Conservation (phyloP, 768 basidiomycete genomes). For the Baorangia bicolor region DNA sequence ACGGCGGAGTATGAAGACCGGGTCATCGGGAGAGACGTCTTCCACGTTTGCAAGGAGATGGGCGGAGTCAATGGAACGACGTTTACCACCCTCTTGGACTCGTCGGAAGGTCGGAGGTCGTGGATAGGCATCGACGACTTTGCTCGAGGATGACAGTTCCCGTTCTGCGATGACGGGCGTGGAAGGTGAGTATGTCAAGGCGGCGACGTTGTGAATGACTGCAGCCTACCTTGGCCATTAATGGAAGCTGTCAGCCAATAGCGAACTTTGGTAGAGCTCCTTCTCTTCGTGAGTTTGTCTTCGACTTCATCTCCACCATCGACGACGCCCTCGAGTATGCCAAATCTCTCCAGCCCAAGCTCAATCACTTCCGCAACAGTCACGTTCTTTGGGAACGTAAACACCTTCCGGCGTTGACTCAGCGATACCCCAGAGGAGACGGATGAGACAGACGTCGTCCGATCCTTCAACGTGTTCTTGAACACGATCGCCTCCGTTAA, state of each 20-base stretch:
- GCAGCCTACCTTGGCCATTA: slow-evolving; percentile 60
- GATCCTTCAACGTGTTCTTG: slow-evolving; percentile 65
- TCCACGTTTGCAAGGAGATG: slow-evolving; percentile 66
- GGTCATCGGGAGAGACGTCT: slow-evolving; percentile 81
- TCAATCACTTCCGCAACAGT: slow-evolving; percentile 98
- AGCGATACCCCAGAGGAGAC: slow-evolving; percentile 56
- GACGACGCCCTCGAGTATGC: slow-evolving; percentile 95
- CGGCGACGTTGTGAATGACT: not conserved
- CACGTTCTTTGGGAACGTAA: slow-evolving; percentile 91
- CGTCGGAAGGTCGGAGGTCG: slow-evolving; percentile 71
- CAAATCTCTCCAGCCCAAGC: slow-evolving; percentile 87
- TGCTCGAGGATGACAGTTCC: slow-evolving; percentile 75
- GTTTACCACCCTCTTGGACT: slow-evolving; percentile 57
- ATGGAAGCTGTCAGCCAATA: slow-evolving; percentile 70
- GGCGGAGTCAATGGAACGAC: slow-evolving; percentile 84
- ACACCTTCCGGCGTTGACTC: slow-evolving; percentile 71
- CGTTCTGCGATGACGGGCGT: slow-evolving; percentile 53
- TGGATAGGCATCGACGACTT: slow-evolving; percentile 79
- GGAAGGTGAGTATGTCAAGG: slow-evolving; percentile 7
- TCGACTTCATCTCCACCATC: slow-evolving; percentile 98
- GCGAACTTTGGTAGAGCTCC: slow-evolving; percentile 74
- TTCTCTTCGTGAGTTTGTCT: slow-evolving; percentile 81
- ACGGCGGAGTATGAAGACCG: slow-evolving; percentile 85
- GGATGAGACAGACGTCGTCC: slow-evolving; percentile 40
- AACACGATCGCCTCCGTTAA: slow-evolving; percentile 93